These are phyloP conservation scores for Solanum piurae DNA, from an alignment of 257 asterid genomes.

Conservation along the genomic window DNA sequence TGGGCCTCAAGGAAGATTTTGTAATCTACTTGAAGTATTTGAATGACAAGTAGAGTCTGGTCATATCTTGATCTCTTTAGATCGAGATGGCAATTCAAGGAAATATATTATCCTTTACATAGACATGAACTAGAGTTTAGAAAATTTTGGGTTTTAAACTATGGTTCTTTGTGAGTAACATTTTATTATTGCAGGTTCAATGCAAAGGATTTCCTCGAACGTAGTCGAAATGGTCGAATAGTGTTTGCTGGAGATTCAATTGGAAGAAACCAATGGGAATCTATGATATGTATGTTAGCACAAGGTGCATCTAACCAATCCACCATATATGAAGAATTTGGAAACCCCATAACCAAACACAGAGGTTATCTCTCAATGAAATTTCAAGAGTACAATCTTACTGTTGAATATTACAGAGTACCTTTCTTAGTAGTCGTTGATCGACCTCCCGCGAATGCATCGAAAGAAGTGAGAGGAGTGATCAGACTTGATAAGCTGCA, in stretches of 20 bases:
- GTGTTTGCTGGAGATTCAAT: slow-evolving; percentile 95
- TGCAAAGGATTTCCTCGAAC: slow-evolving; percentile 47
- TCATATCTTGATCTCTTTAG: too few relatives aligned
- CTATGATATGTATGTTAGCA: slow-evolving; percentile 73
- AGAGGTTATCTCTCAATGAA: slow-evolving; percentile 69
- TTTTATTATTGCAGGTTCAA: slow-evolving; percentile 27
- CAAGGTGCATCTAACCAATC: slow-evolving; percentile 58
- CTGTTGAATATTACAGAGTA: slow-evolving; percentile 69
- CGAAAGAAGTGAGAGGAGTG: slow-evolving; percentile 49
- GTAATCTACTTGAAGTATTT: too few relatives aligned
- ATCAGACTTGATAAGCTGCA: slow-evolving; percentile 67
- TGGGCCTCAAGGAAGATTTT: too few relatives aligned
- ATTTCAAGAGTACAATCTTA: slow-evolving; percentile 70
- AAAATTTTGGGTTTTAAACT: background rate
- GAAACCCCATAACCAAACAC: slow-evolving; percentile 82
- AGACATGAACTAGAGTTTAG: background rate
- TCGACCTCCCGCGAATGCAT: slow-evolving; percentile 44
- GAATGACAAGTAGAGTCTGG: too few relatives aligned
- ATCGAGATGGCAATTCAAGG: too few relatives aligned
- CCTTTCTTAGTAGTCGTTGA: slow-evolving; percentile 59
- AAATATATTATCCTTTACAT: background rate
- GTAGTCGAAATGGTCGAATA: slow-evolving; percentile 40
- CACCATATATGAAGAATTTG: slow-evolving; percentile 49
- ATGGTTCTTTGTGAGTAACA: background rate
- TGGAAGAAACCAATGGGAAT: slow-evolving; percentile 96